Base-by-base conservation (phyloP, 2,329 filamentous ascomycete genomes). In the Calonectria pseudoreteaudii region DNA sequence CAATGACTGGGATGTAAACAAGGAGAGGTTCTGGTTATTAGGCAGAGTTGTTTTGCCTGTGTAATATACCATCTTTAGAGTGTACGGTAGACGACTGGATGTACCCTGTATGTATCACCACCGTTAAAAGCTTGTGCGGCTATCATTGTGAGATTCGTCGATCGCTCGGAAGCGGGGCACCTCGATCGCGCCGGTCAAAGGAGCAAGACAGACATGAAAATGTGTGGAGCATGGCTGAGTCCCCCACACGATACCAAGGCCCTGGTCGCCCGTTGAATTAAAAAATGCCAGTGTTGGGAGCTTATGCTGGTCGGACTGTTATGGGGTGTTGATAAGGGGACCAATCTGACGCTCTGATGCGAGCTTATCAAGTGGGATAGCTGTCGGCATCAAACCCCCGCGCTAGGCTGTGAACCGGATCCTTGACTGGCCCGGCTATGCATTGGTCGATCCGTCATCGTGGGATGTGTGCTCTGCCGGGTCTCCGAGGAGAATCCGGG, bases 21-120 rank as follows among this genome's bases (percentile, higher is more conserved):
- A 75, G 68, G 41, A 47, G 69, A 72, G 49, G 66, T 73, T 78
- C 77, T 77, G 75, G 72, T 70, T 75, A 70, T 47, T 71, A 71
- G 74, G 78, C 68, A 73, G 73, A 75, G 68, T 74, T 65, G 70
- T 69, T 58, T 58, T 76, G 78, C 80, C 78, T 74, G 74, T 81
- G 79, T 82, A 81, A 81, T 79, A 82, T 81, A 82, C 77, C 78
- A 81, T 78, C 73, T 78, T 74, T 79, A 78, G 80, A 81, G 80
- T 80, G 73, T 81, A 79, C 77, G 80, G 79, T 80, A 81, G 78
- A 79, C 77, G 78, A 74, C 75, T 76, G 75, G 79, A 79, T 81
- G 76, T 79, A 78, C 73, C 73, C 75, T 78, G 72, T 80, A 81
- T 81, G 73, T 81, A 81, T 78, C 74, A 81, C 73, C 76, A 81